A percentile compares a stretch with the other conserved stretches of the same genome.
Evolutionary conservation across 2,329 filamentous ascomycete genomes (phyloP).

Genomic region (Scedosporium aurantiacum): DNA sequence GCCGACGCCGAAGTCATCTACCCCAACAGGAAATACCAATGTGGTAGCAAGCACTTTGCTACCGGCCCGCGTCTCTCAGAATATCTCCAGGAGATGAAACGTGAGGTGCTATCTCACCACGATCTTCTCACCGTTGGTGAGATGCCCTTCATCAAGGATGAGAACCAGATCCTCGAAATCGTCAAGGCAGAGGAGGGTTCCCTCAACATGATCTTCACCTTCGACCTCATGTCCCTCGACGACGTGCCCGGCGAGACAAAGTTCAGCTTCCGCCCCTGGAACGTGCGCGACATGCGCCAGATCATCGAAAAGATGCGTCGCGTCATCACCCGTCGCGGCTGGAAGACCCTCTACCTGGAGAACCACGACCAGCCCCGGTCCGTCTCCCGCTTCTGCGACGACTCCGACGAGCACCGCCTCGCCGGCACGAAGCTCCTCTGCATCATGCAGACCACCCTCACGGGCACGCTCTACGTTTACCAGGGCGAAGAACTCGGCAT

Average conservation of each 20-base stretch:
- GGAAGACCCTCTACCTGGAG: slow-evolving; percentile 55
- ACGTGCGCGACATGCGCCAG: slow-evolving; percentile 38
- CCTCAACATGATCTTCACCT: slow-evolving; percentile 64
- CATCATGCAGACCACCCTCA: slow-evolving; percentile 43
- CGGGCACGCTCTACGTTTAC: slow-evolving; percentile 57
- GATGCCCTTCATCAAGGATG: slow-evolving; percentile 34
- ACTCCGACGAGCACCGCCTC: slow-evolving; percentile 35
- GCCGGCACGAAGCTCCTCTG: slow-evolving; percentile 49
- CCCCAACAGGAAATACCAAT: slow-evolving; percentile 15
- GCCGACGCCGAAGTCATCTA: slow-evolving; percentile 30
- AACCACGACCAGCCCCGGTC: slow-evolving; percentile 55
- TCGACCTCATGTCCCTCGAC: slow-evolving; percentile 48
- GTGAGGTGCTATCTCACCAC: slow-evolving; percentile 31
- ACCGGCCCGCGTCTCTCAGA: slow-evolving; percentile 40
- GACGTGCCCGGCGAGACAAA: slow-evolving; percentile 29
- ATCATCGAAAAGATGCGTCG: slow-evolving; percentile 47
- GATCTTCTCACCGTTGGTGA: slow-evolving; percentile 42
- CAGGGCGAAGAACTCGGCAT: slow-evolving; percentile 61
- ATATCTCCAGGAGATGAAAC: slow-evolving; percentile 31
- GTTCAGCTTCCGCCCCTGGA: slow-evolving; percentile 30
- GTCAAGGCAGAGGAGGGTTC: slow-evolving; percentile 47
- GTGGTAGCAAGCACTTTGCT: slow-evolving; percentile 34
- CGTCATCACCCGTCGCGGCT: slow-evolving; percentile 49
- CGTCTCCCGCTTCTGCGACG: slow-evolving; percentile 43
- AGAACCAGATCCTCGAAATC: slow-evolving; percentile 29